phyloP scores from a whole-genome alignment of 345 rosid species.

The Raphanus sativus region DNA sequence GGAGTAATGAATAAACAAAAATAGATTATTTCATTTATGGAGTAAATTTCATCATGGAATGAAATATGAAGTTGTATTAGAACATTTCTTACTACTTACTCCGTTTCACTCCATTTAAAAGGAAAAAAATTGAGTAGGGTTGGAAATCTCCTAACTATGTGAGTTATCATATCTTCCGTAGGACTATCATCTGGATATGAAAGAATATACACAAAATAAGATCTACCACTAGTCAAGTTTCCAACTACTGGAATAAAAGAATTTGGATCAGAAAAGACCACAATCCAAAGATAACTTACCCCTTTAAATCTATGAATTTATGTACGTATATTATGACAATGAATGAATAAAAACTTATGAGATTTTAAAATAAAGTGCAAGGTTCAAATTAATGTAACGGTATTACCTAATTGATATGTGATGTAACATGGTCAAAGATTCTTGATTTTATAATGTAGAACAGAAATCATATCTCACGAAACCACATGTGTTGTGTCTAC shows the following conservation, averaged over 20 bases:
- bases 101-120: no score
- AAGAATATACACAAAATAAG: background rate
- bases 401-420: slow-evolving; percentile 2
- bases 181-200: background rate
- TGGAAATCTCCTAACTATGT: no score
- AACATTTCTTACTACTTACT: no score
- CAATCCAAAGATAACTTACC: background rate
- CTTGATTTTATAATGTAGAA: slow-evolving; percentile 10
- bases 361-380: background rate
- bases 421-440: slow-evolving; percentile 16
- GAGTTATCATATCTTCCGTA: background rate
- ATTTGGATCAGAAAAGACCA: background rate
- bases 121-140: no score
- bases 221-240: background rate
- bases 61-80: no score
- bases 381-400: slow-evolving; percentile 14
- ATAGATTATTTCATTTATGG: no score
- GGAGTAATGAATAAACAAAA: no score
- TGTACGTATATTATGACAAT: background rate
- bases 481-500: slow-evolving; percentile 14
- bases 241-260: background rate
- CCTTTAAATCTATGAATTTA: background rate
- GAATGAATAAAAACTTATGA: background rate
- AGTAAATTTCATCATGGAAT: no score
- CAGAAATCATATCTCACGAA: slow-evolving; percentile 6